A percentile compares a stretch with the other conserved stretches of the same genome.
phyloP scores from a whole-genome alignment of 2,329 filamentous ascomycete genomes.

The Macrophomina pseudophaseolina region DNA sequence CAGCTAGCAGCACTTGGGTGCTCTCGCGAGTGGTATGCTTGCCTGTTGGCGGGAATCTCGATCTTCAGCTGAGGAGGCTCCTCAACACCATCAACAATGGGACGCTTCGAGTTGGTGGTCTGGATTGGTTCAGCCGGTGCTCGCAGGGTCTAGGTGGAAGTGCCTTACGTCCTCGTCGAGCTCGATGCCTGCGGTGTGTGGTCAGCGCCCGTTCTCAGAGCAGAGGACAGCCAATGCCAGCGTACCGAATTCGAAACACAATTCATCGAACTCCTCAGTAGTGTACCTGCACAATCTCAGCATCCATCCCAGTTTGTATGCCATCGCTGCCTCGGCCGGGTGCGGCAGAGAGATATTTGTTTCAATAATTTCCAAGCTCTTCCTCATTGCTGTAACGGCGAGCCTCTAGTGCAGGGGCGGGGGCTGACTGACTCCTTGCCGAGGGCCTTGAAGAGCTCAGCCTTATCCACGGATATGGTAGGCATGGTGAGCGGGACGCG shows the following conservation, averaged over 20 bases:
- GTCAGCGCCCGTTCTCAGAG: slow-evolving; percentile 14
- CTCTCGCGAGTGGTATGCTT: slow-evolving; percentile 53
- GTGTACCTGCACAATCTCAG: slow-evolving; percentile 67
- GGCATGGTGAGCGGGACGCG: slow-evolving; percentile 71
- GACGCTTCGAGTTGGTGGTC: slow-evolving; percentile 76
- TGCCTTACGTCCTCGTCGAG: slow-evolving; percentile 80
- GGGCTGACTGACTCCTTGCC: slow-evolving; percentile 73
- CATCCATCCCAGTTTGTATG: neutral
- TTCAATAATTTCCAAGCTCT: slow-evolving; percentile 5
- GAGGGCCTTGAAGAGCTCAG: slow-evolving; percentile 89
- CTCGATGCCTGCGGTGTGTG: slow-evolving; percentile 68
- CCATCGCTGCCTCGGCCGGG: neutral
- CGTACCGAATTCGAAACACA: slow-evolving; percentile 94
- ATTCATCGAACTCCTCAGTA: slow-evolving; percentile 91
- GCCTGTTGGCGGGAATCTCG: slow-evolving; percentile 90
- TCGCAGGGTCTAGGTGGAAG: slow-evolving; percentile 20
- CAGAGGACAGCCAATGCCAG: slow-evolving; percentile 14
- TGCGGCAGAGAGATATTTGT: neutral
- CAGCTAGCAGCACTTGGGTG: slow-evolving; percentile 9
- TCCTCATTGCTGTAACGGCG: slow-evolving; percentile 2
- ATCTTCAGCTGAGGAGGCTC: slow-evolving; percentile 95
- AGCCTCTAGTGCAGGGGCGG: neutral
- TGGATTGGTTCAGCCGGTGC: slow-evolving; percentile 31
- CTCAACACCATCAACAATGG: slow-evolving; percentile 76
- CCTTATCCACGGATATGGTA: slow-evolving; percentile 96